A percentile compares a stretch with the other conserved stretches of the same genome.
These are phyloP conservation scores for Lepidopterella palustris DNA, from an alignment of 495 filamentous ascomycete species.

Conservation along the genomic window DNA sequence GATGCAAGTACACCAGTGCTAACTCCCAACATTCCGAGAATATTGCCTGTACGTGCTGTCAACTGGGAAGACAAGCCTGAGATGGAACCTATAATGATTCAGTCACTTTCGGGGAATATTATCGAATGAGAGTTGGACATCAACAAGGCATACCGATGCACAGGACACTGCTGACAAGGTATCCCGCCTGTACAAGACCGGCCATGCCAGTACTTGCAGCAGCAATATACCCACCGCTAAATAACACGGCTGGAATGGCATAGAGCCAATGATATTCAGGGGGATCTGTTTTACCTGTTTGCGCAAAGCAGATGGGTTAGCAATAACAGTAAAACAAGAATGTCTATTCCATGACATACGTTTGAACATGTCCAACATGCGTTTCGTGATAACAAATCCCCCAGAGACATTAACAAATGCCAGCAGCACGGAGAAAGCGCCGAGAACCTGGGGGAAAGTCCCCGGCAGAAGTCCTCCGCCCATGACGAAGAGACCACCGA, in stretches of 20 bases:
- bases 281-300: slow-evolving; percentile 60
- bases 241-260: slow-evolving; percentile 63
- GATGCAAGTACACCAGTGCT: slow-evolving; percentile 71
- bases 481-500: slow-evolving; percentile 77
- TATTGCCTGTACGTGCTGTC: slow-evolving; percentile 72
- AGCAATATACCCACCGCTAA: slow-evolving; percentile 68
- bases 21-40: slow-evolving; percentile 74
- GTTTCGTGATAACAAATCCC: slow-evolving; percentile 77
- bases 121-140: slow-evolving; percentile 20
- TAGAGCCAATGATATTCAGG: slow-evolving; percentile 81
- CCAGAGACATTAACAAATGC: slow-evolving; percentile 79
- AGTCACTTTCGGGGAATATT: too few species aligned
- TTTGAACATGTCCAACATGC: slow-evolving; percentile 90
- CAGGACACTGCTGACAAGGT: slow-evolving; percentile 68
- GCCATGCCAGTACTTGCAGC: slow-evolving; percentile 71
- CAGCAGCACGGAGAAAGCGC: slow-evolving; percentile 68
- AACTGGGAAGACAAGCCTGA: slow-evolving; percentile 67
- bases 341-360: slow-evolving; percentile 17
- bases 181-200: slow-evolving; percentile 74
- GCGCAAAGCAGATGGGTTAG: too few species aligned
- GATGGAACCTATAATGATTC: slow-evolving; percentile 50
- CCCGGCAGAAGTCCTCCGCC: slow-evolving; percentile 66
- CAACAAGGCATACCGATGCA: slow-evolving; percentile 47
- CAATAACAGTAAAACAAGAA: too few species aligned
- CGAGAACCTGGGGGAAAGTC: slow-evolving; percentile 67